These are phyloP conservation scores for Coffea eugenioides DNA, from an alignment of 257 asterid genomes.

Conservation along the genomic window DNA sequence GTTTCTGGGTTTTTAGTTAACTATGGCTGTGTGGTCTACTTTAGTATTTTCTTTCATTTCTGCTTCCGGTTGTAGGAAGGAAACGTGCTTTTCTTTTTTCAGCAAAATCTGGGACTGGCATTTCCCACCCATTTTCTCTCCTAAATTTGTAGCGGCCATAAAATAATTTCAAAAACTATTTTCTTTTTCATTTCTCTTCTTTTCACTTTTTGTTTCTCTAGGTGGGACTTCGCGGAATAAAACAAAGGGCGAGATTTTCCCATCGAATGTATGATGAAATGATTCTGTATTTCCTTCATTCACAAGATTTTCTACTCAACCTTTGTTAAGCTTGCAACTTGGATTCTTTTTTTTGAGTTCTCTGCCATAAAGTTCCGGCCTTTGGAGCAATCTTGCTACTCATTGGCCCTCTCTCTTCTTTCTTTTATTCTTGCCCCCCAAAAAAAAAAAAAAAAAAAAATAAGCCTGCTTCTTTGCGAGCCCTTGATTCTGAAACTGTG, in stretches of 20 bases:
- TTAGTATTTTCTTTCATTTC: too few relatives aligned
- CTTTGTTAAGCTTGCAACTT: conserved; percentile 19
- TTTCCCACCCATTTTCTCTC: too few relatives aligned
- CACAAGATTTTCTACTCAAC: conserved; percentile 38
- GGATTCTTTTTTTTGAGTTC: conserved; percentile 12
- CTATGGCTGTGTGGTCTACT: too few relatives aligned
- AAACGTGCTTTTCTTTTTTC: neutral
- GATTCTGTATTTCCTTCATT: conserved; percentile 47
- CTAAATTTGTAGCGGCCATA: neutral
- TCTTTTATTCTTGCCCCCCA: neutral
- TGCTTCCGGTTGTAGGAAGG: neutral
- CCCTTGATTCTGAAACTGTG: neutral
- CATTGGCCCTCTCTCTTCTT: neutral
- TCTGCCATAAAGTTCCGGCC: conserved; percentile 13
- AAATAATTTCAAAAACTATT: neutral
- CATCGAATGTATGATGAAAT: conserved; percentile 35
- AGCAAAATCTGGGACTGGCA: neutral
- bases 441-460: too few relatives aligned
- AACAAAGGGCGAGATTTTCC: neutral
- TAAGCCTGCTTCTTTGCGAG: neutral
- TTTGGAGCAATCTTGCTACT: conserved; percentile 13
- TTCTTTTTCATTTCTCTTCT: neutral
- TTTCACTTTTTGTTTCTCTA: neutral
- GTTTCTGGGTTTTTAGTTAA: too few relatives aligned
- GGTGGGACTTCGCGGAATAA: neutral